A percentile compares a stretch with the other conserved stretches of the same genome.
Evolutionary conservation across 768 basidiomycete species (phyloP).

Genomic region (Nidularia pulvinata): DNA sequence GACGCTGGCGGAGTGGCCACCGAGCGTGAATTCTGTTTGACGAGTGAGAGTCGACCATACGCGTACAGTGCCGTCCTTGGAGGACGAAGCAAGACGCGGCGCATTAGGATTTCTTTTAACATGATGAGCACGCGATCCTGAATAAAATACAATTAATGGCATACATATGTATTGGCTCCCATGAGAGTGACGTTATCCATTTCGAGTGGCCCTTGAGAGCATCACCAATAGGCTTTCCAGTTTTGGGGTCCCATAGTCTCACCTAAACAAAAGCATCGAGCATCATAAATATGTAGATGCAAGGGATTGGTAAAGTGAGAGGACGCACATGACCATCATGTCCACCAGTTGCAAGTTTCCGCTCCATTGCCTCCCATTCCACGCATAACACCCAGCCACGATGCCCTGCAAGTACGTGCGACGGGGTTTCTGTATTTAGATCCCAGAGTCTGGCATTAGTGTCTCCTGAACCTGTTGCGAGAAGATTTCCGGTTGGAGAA

Average conservation of each 20-base stretch:
- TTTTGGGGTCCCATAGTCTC: constrained; percentile 92
- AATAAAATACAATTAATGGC: neutral
- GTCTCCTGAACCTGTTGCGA: constrained; percentile 96
- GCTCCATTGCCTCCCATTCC: constrained; percentile 95
- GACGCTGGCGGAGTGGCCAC: constrained; percentile 92
- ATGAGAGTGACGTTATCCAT: constrained; percentile 94
- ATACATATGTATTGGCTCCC: constrained; percentile 95
- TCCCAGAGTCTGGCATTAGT: constrained; percentile 95
- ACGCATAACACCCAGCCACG: constrained; percentile 97
- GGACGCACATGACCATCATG: constrained; percentile 86
- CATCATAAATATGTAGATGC: neutral
- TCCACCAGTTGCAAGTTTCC: constrained; percentile 90
- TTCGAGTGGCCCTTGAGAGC: constrained; percentile 93
- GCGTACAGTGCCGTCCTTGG: constrained; percentile 96
- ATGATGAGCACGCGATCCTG: neutral
- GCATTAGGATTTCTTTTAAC: constrained; percentile 65
- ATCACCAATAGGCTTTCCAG: constrained; percentile 86
- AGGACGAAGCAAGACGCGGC: constrained; percentile 91
- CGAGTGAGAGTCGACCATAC: constrained; percentile 85
- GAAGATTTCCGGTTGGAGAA: constrained; percentile 88
- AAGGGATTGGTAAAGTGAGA: neutral
- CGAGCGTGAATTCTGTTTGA: constrained; percentile 78
- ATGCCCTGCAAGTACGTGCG: constrained; percentile 85
- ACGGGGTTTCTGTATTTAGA: constrained; percentile 89
- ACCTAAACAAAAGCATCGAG: constrained; percentile 36